Conservation (phyloP, 2,329 filamentous ascomycete genomes). For the Amphichorda felina region DNA sequence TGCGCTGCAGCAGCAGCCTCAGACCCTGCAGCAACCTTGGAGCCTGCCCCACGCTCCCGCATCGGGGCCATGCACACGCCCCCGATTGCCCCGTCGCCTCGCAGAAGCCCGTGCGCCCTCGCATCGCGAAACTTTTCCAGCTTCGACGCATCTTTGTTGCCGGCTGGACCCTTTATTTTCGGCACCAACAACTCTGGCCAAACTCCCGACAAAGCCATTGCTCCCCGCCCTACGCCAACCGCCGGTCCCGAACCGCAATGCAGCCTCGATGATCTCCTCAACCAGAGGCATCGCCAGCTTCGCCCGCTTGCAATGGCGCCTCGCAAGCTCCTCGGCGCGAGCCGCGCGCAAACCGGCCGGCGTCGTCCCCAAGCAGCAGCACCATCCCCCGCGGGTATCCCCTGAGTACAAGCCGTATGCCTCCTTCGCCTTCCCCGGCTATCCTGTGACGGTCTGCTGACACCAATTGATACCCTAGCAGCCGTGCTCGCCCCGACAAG, state of each 20-base stretch:
- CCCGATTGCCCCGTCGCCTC: too few species aligned
- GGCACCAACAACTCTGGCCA: too few species aligned
- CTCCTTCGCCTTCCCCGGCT: neutral
- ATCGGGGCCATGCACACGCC: too few species aligned
- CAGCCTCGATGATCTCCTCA: constrained; percentile 15
- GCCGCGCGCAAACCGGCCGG: constrained; percentile 2
- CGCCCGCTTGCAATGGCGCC: constrained; percentile 12
- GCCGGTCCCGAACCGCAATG: constrained; percentile 3
- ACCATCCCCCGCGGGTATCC: constrained; percentile 1
- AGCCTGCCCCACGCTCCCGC: too few species aligned
- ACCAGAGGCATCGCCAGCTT: constrained; percentile 13
- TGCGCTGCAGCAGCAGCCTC: too few species aligned
- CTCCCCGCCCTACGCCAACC: too few species aligned
- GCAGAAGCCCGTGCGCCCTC: too few species aligned
- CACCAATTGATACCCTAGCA: neutral
- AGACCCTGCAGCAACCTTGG: too few species aligned
- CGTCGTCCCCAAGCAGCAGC: constrained; percentile 4
- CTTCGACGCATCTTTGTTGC: too few species aligned
- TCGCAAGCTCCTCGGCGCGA: constrained; percentile 14
- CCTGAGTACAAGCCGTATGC: constrained; percentile 4
- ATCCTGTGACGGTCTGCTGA: neutral
- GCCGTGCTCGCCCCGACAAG: neutral
- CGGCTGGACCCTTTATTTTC: too few species aligned
- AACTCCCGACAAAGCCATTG: neutral
- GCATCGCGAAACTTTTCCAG: too few species aligned